phyloP scores from a whole-genome alignment of 2,329 filamentous ascomycete species.

The Trichoderma atroviride region DNA sequence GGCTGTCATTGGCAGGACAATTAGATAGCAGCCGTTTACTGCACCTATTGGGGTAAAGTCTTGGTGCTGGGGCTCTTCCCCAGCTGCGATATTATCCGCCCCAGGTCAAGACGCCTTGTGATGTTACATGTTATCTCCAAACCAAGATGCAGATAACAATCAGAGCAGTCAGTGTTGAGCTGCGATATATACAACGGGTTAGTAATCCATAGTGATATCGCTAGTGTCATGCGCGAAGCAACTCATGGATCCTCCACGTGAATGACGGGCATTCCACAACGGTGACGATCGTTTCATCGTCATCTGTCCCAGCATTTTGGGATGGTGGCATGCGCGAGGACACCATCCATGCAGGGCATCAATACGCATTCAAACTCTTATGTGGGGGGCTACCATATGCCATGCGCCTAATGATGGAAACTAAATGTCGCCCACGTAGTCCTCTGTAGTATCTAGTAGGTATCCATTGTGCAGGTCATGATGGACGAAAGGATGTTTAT shows the following conservation, averaged over 20 bases:
- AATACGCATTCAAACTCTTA: neutral
- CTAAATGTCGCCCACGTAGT: neutral
- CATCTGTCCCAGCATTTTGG: slow-evolving; percentile 10
- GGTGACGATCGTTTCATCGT: neutral
- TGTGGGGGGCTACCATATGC: neutral
- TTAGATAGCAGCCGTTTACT: neutral
- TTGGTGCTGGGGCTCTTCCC: neutral
- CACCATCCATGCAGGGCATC: neutral
- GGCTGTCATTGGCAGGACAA: neutral
- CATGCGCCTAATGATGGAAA: neutral
- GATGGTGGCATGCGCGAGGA: slow-evolving; percentile 12
- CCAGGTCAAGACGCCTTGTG: neutral
- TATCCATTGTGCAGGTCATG: neutral
- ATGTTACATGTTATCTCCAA: slow-evolving; percentile 17
- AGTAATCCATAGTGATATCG: neutral
- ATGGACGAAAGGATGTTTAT: neutral
- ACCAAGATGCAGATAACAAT: neutral
- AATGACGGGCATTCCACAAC: neutral
- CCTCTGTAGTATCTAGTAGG: neutral
- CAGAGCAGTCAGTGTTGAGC: neutral
- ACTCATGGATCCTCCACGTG: neutral
- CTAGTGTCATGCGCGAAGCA: neutral
- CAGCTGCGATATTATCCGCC: slow-evolving; percentile 3
- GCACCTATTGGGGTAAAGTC: neutral
- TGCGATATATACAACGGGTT: neutral